Evolutionary conservation across 2,329 filamentous ascomycete genomes (phyloP), one percentile per base, ranked within the genome.

Genomic region (Albophoma yamanashiensis): DNA sequence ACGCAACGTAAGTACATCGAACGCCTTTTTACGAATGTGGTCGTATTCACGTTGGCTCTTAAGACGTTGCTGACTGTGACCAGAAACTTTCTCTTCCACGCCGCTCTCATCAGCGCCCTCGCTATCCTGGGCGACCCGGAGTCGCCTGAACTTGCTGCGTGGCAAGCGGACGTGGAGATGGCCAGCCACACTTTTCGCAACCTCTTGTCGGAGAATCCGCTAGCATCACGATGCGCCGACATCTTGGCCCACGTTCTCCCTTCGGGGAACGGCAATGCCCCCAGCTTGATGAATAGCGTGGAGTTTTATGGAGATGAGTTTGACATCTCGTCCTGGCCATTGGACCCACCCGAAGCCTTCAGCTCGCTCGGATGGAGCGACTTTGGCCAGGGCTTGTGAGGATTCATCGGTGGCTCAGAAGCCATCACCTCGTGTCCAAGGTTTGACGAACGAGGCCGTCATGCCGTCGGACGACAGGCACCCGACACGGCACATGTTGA

Each of bases 51-150:
- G 17, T 14, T 27, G 27, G 5, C 8, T 53, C 20, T 36, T 36
- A 6, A 31, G 15, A 7, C 50, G 5, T 34, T 53, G 50, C 31
- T 36, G 20, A 36, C 20, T n/a, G n/a, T 8, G 17, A n/a, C 20
- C 11, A 53, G 50, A 67, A 71, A 63, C 62, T 72, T 70, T 50
- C 62, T 71, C 5, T 71, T 72, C 55, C 70, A 72, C 58, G 69
- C 70, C 1, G 69, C 68, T 39, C 67, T 72, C 1, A 66, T 71
- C 55, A 65, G 68, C 15, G 64, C 65, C 6, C 64, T 72, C 36
- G 68, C 67, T 11, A 67, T 70, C 15, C 59, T 69, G 4, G 69
- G 68, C 14, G 67, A 70, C 47, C 31, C 62, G 4, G 65, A 67
- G 42, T 68, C 68, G 4, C 65, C 64, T 8, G 63, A 70, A 20